Evolutionary conservation across 768 basidiomycete species (phyloP), one percentile per base, ranked within the genome.

Genomic region (Hygrophorus russula): DNA sequence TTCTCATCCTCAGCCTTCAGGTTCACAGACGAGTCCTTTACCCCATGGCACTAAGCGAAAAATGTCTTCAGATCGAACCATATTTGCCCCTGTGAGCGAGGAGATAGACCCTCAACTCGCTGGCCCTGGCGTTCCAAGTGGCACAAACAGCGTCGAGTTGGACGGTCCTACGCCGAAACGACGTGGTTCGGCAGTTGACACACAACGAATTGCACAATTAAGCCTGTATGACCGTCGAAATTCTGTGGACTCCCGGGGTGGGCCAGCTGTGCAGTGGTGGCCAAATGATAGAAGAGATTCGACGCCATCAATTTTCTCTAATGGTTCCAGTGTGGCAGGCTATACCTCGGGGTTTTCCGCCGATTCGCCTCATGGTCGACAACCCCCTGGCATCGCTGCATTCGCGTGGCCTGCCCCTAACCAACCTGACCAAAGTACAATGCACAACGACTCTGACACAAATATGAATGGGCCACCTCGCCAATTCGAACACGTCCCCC

Each of bases 121-220:
- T 34, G 84, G 82, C 13, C 78, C 79, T 39, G 83, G 82, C 30
- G 65, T 80, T 36, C 74, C 77, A 14, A 78, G 74, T 47, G 66
- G 63, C 45, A 77, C 77, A 67, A 66, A 66, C 19, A 39, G 31
- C 51, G 55, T 76, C 37, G 77, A 81, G 56, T 51, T 64, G 27
- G 80, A 83, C 46, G 76, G 65, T 6, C 87, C 82, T 30, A 77
- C 83, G 13, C 74, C 81, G 37, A 92, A 92, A 60, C 78, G 89
- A 51, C 76, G 89, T 38, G 82, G 86, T 27, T 92, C 90, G 13
- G 76, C 82, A 17, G 74, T 88, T 52, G 89, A 91, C 51, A 80
- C 83, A 6, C 76, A 78, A 45, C 68, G 80, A 40, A 76, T 91
- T 51, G 78, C 80, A 11, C 79, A 83, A 53, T 67, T 88, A 52